Base-by-base conservation (phyloP, 192 early-diverging fungal genomes). In the Phycomyces nitens region DNA sequence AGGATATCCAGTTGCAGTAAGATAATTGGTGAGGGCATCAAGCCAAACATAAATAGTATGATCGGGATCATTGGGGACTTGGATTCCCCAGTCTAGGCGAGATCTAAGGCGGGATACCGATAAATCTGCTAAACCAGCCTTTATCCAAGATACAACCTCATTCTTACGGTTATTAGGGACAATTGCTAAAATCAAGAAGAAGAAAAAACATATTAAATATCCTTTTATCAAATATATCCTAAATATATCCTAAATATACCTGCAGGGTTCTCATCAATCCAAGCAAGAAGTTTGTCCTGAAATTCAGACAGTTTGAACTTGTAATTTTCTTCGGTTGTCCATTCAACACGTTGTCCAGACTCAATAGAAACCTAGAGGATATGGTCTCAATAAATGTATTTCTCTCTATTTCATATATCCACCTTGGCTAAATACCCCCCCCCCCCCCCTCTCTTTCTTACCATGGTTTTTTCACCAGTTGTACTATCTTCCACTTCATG, bases 31-130 rank as follows among this genome's bases (percentile, higher is more conserved):
- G 20, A 99, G 82, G 3, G 96, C 96, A 65, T 99, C 96, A 52
- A 99, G 78, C 96, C 96, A 99, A 23, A 99, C 96, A 64, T 99
- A 99, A 40, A 99, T 86, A 11, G 93, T 90, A 64, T 99, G 96
- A 3, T 86, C 79, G 5, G 79, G 56, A 71, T 99, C 95, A 63
- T 79, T 84, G 0, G 96, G 96, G 10, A 99, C 94, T 1, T 85
- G 83, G 24, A 99, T 92, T 7, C 95, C 96, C 96, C 96, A 99
- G 59, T 80, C 65, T 18, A 94, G 74, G 3, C 94, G 80, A 1
- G 84, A 83, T 52, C 81, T 69, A 12, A 91, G 86, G 21, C 96
- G 79, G 18, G 96, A 99, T 2, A 99, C 76, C 0, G 92, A 94
- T 29, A 99, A 74, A 69, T 98, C 94, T 0, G 77, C 60, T 0